Evolutionary conservation across 139 green algal genomes (phyloP), one percentile per base, ranked within the genome.

Genomic region (Closterium sp.): DNA sequence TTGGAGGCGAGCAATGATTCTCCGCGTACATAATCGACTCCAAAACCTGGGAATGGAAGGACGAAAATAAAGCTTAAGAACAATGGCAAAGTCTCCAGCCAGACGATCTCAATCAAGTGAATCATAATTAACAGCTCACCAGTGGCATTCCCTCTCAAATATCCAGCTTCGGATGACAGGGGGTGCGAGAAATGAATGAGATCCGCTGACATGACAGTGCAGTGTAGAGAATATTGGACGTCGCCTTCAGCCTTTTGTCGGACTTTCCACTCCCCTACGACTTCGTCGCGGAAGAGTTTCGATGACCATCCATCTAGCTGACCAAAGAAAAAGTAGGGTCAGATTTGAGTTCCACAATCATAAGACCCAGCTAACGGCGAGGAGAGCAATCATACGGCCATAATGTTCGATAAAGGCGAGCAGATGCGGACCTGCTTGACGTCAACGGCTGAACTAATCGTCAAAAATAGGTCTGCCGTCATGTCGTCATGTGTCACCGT

Each of bases 61-160:
- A 76, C 55, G 25, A 28, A 6, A 76, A 76, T 76, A 76, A 16
- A 76, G 23, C 16, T 1, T 76, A n/a, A n/a, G n/a, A n/a, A n/a
- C n/a, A n/a, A n/a, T n/a, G n/a, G n/a, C n/a, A n/a, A n/a, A n/a
- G n/a, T n/a, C n/a, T n/a, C n/a, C n/a, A n/a, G n/a, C n/a, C n/a
- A n/a, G n/a, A n/a, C n/a, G n/a, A n/a, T n/a, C n/a, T n/a, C n/a
- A n/a, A n/a, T n/a, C n/a, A n/a, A n/a, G n/a, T n/a, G n/a, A n/a
- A n/a, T n/a, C n/a, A n/a, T n/a, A n/a, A 76, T 28, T 76, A 28
- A 19, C 16, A 28, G 55, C 55, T 76, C 55, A 98, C 97, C 91
- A 99, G 94, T 0, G 95, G 95, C 95, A 99, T 98, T 99, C 97
- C 1, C 97, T 90, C n/a, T 95, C 91, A 91, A 99, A 99, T 69